Evolutionary conservation across 768 basidiomycete genomes (phyloP), one percentile per base, ranked within the genome.

Genomic region (Rhodotorula sphaerocarpa): DNA sequence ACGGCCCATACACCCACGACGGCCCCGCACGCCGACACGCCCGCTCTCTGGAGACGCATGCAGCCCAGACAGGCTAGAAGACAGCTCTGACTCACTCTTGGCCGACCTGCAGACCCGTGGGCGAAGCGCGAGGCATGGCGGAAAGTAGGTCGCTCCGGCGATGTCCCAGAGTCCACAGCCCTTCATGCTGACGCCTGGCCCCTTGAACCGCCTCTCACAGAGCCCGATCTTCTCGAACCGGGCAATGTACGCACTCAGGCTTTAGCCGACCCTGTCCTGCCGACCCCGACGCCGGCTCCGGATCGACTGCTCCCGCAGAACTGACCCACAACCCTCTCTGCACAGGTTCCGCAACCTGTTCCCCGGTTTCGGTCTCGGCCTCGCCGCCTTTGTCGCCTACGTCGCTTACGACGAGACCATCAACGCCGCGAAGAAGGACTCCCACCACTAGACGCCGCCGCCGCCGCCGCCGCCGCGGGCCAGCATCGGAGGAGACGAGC

Each of bases 361-460:
- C 76, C 93, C 93, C 39, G 93, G 93, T 43, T 87, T 97, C 73
- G 92, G 91, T 50, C 89, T 90, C 59, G 93, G 88, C 41, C 81
- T 90, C 53, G 88, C 86, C 55, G 88, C 90, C 3, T 97, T 97
- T 79, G 85, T 88, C 36, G 85, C 82, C 60, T 97, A 96, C 72
- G 90, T 96, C 59, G 63, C 57, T 11, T 68, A 68, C 59, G 67
- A 68, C 59, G 55, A 68, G 48, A 61, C 47, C 11, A 50, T 68
- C 55, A 46, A 39, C 39, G 39, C 60, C 12, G 61, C 56, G 15
- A 66, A 61, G 65, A 64, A 68, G 48, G 30, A 28, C 18, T 28
- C 25, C 2, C 55, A 61, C 55, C 60, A 62, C 53, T 61, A 66
- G 50, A 60, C 31, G 36, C n/a, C n/a, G n/a, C n/a, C n/a, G n/a